A percentile compares a stretch with the other conserved stretches of the same genome.
These are phyloP conservation scores for Wallacemonas sp. DNA, from an alignment of 208 protist species.

Conservation along the genomic window DNA sequence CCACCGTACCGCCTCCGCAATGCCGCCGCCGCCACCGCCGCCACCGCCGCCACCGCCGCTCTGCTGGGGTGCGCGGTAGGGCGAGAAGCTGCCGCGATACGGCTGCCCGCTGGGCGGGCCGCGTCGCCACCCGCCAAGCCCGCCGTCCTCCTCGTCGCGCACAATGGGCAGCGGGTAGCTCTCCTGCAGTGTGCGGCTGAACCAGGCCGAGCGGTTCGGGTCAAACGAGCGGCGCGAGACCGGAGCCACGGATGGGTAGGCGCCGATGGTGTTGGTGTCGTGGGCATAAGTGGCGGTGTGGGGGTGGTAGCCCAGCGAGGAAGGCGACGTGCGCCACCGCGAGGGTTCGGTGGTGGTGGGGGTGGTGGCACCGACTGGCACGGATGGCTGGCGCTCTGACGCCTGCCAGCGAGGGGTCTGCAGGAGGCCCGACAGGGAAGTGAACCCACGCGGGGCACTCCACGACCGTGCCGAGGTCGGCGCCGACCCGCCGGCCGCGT, in stretches of 20 bases:
- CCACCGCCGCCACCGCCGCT: no score
- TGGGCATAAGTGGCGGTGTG: no score
- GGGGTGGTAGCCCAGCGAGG: background rate
- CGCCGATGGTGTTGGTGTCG: background rate
- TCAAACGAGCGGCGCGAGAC: background rate
- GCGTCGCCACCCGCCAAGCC: background rate
- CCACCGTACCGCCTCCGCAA: conserved; percentile 1
- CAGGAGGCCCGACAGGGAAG: background rate
- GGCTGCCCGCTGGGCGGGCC: background rate
- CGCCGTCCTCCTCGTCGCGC: background rate
- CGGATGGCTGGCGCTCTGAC: background rate
- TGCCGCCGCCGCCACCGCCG: no score
- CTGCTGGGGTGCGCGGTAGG: background rate
- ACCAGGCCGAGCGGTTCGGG: conserved; percentile 2
- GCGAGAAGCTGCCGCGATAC: background rate
- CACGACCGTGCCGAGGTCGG: background rate
- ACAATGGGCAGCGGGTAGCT: conserved; percentile 13
- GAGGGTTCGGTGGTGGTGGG: background rate
- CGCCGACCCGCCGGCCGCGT: background rate
- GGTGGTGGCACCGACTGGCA: background rate
- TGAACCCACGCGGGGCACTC: conserved; percentile 2
- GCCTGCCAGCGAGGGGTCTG: conserved; percentile 5
- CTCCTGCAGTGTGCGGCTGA: conserved; percentile 8
- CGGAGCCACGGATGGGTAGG: background rate
- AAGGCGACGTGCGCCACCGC: conserved; percentile 1